Conservation (phyloP, 2,329 filamentous ascomycete species). For the Venturia carpophila region DNA sequence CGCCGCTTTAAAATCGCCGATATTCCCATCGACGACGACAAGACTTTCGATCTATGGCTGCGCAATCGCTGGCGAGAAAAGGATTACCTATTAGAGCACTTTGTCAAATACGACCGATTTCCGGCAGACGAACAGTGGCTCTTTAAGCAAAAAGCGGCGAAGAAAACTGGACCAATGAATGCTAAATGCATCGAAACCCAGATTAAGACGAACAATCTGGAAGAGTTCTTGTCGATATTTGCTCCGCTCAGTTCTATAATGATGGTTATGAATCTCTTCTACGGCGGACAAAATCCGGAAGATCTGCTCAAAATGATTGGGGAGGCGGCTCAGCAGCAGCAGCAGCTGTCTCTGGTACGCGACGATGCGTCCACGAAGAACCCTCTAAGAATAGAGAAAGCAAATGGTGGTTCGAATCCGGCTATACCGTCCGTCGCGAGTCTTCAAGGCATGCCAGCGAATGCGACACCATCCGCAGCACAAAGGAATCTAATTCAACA, state of each 20-base stretch:
- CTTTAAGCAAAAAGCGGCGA: constrained; percentile 18
- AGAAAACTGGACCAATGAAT: constrained; percentile 24
- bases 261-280: constrained; percentile 40
- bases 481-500: constrained; percentile 16
- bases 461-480: constrained; percentile 8
- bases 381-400: constrained; percentile 2
- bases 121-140: constrained; percentile 52
- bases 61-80: constrained; percentile 86
- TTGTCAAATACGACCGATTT: constrained; percentile 64
- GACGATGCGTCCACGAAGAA: not conserved
- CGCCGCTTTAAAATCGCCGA: constrained; percentile 71
- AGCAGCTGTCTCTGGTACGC: not conserved
- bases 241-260: constrained; percentile 44
- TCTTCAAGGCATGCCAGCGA: not conserved
- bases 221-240: constrained; percentile 46
- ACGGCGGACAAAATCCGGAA: constrained; percentile 25
- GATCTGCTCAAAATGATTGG: constrained; percentile 16
- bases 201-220: constrained; percentile 43
- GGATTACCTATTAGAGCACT: constrained; percentile 79
- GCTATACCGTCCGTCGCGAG: not conserved
- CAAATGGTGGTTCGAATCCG: not conserved
- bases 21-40: constrained; percentile 68
- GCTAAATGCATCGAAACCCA: constrained; percentile 42
- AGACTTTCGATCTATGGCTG: constrained; percentile 78
- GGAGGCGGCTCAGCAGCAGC: constrained; percentile 15